Base-by-base conservation (phyloP, 805 yeast genomes). In the Yueomyces sp. region DNA sequence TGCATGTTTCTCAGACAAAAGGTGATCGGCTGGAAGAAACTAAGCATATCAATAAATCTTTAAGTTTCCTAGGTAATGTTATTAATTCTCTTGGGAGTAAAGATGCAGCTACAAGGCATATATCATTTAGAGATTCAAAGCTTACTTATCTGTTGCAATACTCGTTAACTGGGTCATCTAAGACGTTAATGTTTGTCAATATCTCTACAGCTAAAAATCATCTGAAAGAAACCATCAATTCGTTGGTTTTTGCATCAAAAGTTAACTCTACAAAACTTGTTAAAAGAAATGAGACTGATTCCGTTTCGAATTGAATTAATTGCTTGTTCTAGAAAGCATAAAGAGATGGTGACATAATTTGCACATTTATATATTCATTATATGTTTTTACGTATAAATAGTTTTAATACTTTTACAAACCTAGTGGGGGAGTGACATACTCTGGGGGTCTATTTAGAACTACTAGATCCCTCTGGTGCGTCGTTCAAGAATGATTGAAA, bases 71-170 rank as follows among this genome's bases (percentile, higher is more conserved):
- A 19, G 95, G 96, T 2, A 95, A 87, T 62, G 98, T 90, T 2
- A 88, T 90, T 8, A 70, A 74, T 51, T 77, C 90, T 0, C 66
- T 86, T 37, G 76, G 77, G 1, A 27, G 32, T 26, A 28, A 11
- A 29, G 92, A 38, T 76, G 79, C 63, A 60, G 38, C 48, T 1
- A 45, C 49, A n/a, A 59, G 63, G 40, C 97, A 92, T 59, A 75
- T 92, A 26, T 97, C 98, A 0, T 92, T 86, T 64, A 69, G 98
- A 57, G 96, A 92, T 61, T 86, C 96, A 5, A 92, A 92, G 58
- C 72, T 90, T 55, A 90, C 98, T 0, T 85, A 85, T 56, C 65
- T 88, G 11, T 66, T 90, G 45, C 94, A 87, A 54, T 78, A 84
- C 55, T 86, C 96, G 11, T 67, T 90, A 28, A 78, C 83, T 4